phyloP scores from a whole-genome alignment of 106 monocot genomes.

The Dioscorea dumetorum region DNA sequence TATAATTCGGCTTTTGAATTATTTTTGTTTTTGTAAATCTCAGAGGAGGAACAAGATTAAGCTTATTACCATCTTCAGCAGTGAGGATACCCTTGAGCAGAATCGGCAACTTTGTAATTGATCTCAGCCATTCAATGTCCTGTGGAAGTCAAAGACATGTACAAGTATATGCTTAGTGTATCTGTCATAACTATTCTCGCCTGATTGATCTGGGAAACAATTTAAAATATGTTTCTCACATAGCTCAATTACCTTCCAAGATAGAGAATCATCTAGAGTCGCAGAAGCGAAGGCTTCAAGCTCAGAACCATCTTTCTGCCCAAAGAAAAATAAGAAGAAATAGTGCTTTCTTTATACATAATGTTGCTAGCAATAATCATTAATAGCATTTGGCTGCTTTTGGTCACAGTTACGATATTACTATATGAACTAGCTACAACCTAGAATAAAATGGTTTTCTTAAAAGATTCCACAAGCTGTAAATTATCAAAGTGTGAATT shows the following conservation, averaged over 20 bases:
- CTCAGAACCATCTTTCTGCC: conserved; percentile 46
- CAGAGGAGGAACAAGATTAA: neutral
- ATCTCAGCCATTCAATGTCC: conserved; percentile 73
- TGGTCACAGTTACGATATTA: neutral
- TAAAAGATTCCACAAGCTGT: neutral
- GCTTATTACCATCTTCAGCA: conserved; percentile 59
- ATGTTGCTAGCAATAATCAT: neutral
- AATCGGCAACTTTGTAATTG: conserved; percentile 66
- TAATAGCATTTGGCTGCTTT: neutral
- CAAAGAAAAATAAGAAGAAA: conserved; percentile 1
- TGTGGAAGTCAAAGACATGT: conserved; percentile 7
- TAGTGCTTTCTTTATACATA: neutral
- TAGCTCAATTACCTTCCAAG: conserved; percentile 49
- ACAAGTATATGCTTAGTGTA: neutral
- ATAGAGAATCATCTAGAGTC: conserved; percentile 57
- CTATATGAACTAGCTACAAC: neutral
- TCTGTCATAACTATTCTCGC: neutral
- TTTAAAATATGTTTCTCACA: neutral
- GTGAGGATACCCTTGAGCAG: conserved; percentile 66
- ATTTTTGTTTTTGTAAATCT: neutral
- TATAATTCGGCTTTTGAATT: neutral
- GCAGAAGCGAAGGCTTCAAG: conserved; percentile 39
- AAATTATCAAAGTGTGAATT: conserved; percentile 3
- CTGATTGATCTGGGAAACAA: neutral
- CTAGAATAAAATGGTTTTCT: neutral